Evolutionary conservation across 192 early-diverging fungal genomes (phyloP).

Genomic region (Coemansia sp.): DNA sequence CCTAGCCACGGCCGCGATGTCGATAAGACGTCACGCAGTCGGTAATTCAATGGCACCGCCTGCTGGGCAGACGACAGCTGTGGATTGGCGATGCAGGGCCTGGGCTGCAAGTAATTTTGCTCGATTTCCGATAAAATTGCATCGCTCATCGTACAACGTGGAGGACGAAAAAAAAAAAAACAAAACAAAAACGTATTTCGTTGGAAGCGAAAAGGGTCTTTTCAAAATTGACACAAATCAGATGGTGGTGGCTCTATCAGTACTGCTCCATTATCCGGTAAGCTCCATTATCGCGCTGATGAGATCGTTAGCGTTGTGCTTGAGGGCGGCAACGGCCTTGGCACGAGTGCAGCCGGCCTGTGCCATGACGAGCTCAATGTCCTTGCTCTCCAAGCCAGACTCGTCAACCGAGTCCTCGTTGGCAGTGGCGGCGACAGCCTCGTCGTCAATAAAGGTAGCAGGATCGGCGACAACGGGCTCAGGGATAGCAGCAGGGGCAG

Average conservation of each 20-base stretch:
- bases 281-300: conserved; percentile 96
- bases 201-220: neutral
- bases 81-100: conserved; percentile 19
- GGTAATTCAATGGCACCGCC: conserved; percentile 7
- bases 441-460: conserved; percentile 38
- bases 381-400: conserved; percentile 78
- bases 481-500: conserved; percentile 24
- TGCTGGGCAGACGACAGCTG: conserved; percentile 35
- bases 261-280: conserved; percentile 9
- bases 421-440: conserved; percentile 23
- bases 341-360: conserved; percentile 85
- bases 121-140: conserved; percentile 32
- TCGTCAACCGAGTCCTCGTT: conserved; percentile 79
- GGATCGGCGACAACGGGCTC: conserved; percentile 31
- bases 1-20: conserved; percentile 21
- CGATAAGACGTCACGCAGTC: conserved; percentile 25
- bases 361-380: conserved; percentile 91
- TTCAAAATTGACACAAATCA: conserved; percentile 1
- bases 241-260: neutral
- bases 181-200: neutral
- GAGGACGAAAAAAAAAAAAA: neutral
- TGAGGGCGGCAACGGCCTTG: conserved; percentile 92
- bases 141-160: conserved; percentile 16
- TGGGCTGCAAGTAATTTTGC: conserved; percentile 32
- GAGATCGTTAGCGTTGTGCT: conserved; percentile 82